Conservation (phyloP, 805 yeast species). For the Maudiozyma saulgeensis region DNA sequence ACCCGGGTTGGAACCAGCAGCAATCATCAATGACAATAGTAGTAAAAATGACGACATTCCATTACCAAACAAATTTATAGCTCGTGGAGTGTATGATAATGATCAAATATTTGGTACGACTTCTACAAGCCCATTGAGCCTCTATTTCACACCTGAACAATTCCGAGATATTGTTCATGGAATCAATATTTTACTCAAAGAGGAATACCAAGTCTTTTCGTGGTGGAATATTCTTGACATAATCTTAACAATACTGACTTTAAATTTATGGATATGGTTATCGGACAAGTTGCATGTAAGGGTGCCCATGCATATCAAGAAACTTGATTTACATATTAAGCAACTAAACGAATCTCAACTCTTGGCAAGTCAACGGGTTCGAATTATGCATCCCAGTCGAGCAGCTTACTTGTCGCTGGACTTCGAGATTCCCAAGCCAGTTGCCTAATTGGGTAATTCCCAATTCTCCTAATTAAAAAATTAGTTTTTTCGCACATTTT, state of each 20-base stretch:
- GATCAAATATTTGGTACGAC: conserved; percentile 42
- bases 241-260: conserved; percentile 30
- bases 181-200: conserved; percentile 36
- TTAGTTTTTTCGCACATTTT: no score
- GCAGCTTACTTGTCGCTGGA: conserved; percentile 43
- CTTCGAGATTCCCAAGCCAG: conserved; percentile 13
- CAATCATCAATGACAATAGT: conserved; percentile 28
- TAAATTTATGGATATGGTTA: conserved; percentile 35
- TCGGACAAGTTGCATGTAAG: conserved; percentile 12
- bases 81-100: conserved; percentile 33
- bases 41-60: background rate
- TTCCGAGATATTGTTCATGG: conserved; percentile 33
- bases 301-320: background rate
- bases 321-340: background rate
- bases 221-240: conserved; percentile 34
- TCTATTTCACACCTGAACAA: conserved; percentile 31
- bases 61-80: conserved; percentile 21
- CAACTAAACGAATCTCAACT: conserved; percentile 12
- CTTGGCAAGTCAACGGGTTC: conserved; percentile 20
- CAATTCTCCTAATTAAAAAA: no score
- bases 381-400: conserved; percentile 41
- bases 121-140: conserved; percentile 43
- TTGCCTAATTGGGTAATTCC: background rate
- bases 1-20: conserved; percentile 62
- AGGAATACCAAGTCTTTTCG: conserved; percentile 34